Conservation (phyloP, 257 asterid genomes). For the Datura wrightii region DNA sequence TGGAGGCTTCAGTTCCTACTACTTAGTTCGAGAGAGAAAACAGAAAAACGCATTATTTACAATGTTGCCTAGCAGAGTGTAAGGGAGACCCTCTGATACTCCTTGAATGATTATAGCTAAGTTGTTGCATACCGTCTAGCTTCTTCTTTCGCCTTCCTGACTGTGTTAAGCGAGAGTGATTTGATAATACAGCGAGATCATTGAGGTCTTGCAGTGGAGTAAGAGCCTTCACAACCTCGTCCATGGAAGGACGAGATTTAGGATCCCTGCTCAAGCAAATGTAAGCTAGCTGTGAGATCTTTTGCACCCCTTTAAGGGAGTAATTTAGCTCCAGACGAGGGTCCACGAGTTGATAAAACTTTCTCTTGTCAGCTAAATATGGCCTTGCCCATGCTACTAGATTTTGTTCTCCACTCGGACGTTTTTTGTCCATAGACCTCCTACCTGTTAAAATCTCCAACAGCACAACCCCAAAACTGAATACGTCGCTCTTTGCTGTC, state of each 20-base stretch:
- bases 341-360: slow-evolving; percentile 83
- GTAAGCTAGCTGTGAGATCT: slow-evolving; percentile 69
- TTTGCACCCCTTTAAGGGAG: slow-evolving; percentile 85
- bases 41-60: slow-evolving; percentile 43
- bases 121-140: slow-evolving; percentile 55
- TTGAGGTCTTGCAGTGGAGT: slow-evolving; percentile 73
- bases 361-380: slow-evolving; percentile 79
- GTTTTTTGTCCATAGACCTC: slow-evolving; percentile 90
- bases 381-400: slow-evolving; percentile 94
- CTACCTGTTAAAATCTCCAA: slow-evolving; percentile 85
- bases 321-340: slow-evolving; percentile 85
- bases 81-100: slow-evolving; percentile 55
- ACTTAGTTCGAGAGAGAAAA: not conserved
- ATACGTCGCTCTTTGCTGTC: slow-evolving; percentile 90
- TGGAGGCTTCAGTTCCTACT: slow-evolving; percentile 34
- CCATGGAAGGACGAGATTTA: slow-evolving; percentile 87
- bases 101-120: slow-evolving; percentile 53
- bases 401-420: slow-evolving; percentile 90
- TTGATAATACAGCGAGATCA: slow-evolving; percentile 74
- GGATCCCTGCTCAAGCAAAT: slow-evolving; percentile 80
- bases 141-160: slow-evolving; percentile 66
- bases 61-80: slow-evolving; percentile 54
- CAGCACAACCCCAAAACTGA: slow-evolving; percentile 92
- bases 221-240: slow-evolving; percentile 76
- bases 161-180: slow-evolving; percentile 65